These are phyloP conservation scores for Linaria vulgaris DNA, from an alignment of 257 asterid genomes.

Conservation along the genomic window DNA sequence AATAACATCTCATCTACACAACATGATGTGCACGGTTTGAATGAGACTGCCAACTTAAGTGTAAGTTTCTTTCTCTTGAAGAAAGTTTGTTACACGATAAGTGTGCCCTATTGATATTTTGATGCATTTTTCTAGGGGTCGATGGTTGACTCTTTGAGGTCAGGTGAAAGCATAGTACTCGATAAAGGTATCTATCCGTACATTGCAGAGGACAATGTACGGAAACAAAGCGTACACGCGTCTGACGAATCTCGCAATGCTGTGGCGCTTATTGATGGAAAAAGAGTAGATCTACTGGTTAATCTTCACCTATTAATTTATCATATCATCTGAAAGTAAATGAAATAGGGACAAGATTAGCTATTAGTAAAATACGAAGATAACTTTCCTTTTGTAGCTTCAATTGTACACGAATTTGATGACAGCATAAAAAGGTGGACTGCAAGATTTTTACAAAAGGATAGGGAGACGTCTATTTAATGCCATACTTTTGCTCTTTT, in stretches of 20 bases:
- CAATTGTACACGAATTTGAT: neutral
- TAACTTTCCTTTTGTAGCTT: neutral
- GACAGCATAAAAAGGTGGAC: neutral
- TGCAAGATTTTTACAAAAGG: no score
- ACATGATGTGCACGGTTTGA: no score
- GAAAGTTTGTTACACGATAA: neutral
- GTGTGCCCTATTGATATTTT: neutral
- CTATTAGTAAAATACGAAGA: neutral
- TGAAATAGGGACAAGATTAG: neutral
- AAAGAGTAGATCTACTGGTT: constrained; percentile 57
- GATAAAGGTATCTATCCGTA: constrained; percentile 18
- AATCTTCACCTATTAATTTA: neutral
- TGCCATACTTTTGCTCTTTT: constrained; percentile 8
- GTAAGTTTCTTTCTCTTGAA: constrained; percentile 21
- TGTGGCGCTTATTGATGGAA: constrained; percentile 39
- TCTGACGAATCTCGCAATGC: constrained; percentile 43
- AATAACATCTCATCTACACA: no score
- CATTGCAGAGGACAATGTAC: constrained; percentile 16
- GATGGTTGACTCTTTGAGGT: constrained; percentile 16
- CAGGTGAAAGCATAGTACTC: constrained; percentile 11
- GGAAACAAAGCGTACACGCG: constrained; percentile 23
- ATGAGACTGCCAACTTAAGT: constrained; percentile 20
- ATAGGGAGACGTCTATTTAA: neutral
- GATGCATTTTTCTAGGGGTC: constrained; percentile 29
- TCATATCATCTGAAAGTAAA: neutral